Evolutionary conservation across 2,329 filamentous ascomycete genomes (phyloP).

Genomic region (Paracorniculantispora psalliotae): DNA sequence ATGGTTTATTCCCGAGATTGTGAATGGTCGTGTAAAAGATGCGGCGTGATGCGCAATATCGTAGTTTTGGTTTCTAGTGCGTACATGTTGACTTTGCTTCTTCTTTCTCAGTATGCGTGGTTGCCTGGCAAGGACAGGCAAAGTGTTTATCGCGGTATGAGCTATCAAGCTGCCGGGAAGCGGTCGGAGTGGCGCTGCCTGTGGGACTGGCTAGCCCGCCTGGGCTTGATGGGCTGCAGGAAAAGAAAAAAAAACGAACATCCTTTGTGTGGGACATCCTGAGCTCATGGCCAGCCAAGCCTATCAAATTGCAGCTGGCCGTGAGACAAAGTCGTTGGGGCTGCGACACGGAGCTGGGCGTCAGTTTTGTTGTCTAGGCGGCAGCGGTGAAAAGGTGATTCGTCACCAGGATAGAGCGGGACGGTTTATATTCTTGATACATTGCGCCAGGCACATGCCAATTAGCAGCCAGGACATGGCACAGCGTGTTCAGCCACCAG

Average conservation of each 20-base stretch:
- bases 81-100: too few relatives aligned
- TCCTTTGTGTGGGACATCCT: neutral
- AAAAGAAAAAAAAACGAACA: neutral
- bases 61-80: neutral
- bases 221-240: neutral
- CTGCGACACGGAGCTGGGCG: neutral
- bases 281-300: too few relatives aligned
- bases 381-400: neutral
- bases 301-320: neutral
- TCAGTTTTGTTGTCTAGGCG: neutral
- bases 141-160: too few relatives aligned
- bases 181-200: slow-evolving; percentile 1
- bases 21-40: neutral
- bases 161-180: slow-evolving; percentile 1
- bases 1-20: neutral
- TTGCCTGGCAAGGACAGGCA: too few relatives aligned
- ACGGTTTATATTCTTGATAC: neutral
- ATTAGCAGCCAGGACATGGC: neutral
- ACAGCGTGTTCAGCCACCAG: neutral
- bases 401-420: neutral
- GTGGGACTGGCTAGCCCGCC: neutral
- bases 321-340: neutral
- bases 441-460: neutral
- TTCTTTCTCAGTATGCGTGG: too few relatives aligned
- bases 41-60: neutral